Conservation (phyloP, 345 rosid species). For the Noccaea caerulescens region DNA sequence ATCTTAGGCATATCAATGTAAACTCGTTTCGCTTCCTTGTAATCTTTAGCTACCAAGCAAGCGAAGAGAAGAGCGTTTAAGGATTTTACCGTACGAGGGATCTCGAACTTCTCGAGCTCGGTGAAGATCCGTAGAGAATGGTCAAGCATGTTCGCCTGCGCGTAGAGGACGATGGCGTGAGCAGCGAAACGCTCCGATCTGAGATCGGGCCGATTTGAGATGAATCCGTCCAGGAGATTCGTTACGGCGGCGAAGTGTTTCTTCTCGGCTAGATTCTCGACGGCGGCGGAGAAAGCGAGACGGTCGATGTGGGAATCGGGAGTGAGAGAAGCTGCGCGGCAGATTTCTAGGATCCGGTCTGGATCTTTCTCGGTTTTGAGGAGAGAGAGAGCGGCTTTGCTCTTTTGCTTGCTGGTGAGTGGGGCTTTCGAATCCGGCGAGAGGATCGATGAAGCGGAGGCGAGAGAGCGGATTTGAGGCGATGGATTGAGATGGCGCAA, state of each 20-base stretch:
- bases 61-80: constrained; percentile 72
- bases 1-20: constrained; percentile 61
- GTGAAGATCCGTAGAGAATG: constrained; percentile 60
- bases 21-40: constrained; percentile 60
- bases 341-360: constrained; percentile 75
- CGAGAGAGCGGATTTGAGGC: constrained; percentile 23
- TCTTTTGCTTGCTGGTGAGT: constrained; percentile 57
- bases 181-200: constrained; percentile 59
- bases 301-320: constrained; percentile 68
- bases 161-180: constrained; percentile 73
- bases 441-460: constrained; percentile 50
- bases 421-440: constrained; percentile 52
- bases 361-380: constrained; percentile 75
- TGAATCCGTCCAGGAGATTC: constrained; percentile 61
- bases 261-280: constrained; percentile 55
- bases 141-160: constrained; percentile 75
- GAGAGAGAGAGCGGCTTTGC: constrained; percentile 71
- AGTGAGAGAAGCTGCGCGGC: constrained; percentile 74
- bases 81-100: constrained; percentile 55
- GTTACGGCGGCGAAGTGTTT: constrained; percentile 56
- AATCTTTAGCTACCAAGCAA: constrained; percentile 64
- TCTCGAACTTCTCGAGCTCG: constrained; percentile 53
- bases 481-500: constrained; percentile 38
- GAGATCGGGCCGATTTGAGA: constrained; percentile 62
- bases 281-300: constrained; percentile 69